A percentile compares a stretch with the other conserved stretches of the same genome.
These are phyloP conservation scores for Monosporascus cannonballus DNA, from an alignment of 2,329 filamentous ascomycete genomes.

Conservation along the genomic window DNA sequence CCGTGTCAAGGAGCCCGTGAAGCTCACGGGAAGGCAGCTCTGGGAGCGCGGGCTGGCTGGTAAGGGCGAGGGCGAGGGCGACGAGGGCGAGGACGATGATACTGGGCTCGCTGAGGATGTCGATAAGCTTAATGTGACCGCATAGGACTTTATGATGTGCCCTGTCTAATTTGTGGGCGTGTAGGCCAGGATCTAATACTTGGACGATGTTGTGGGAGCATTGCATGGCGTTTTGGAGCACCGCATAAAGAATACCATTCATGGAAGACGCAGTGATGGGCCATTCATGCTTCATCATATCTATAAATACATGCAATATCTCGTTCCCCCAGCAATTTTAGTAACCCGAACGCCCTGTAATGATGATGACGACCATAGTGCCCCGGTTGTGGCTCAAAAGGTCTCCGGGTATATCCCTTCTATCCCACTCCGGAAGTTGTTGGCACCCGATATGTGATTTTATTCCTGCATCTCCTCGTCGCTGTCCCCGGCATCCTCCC, in stretches of 20 bases:
- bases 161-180: not conserved
- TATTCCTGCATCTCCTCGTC: constrained; percentile 53
- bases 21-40: constrained; percentile 66
- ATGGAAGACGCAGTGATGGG: not conserved
- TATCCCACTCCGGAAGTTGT: not conserved
- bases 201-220: not conserved
- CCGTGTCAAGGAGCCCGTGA: constrained; percentile 67
- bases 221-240: constrained; percentile 1
- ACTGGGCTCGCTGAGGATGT: constrained; percentile 52
- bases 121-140: constrained; percentile 66
- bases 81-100: constrained; percentile 59
- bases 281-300: not conserved
- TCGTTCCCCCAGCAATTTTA: not conserved
- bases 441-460: constrained; percentile 3
- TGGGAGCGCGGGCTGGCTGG: constrained; percentile 70
- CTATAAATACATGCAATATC: not conserved
- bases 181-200: not conserved
- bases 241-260: not conserved
- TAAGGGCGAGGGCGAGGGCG: constrained; percentile 59
- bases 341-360: not conserved
- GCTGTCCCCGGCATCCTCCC: constrained; percentile 39
- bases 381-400: not conserved
- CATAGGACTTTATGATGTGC: constrained; percentile 24
- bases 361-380: not conserved
- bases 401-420: not conserved